Conservation (phyloP, 2,329 filamentous ascomycete species). For the Aureobasidium leucospermi region DNA sequence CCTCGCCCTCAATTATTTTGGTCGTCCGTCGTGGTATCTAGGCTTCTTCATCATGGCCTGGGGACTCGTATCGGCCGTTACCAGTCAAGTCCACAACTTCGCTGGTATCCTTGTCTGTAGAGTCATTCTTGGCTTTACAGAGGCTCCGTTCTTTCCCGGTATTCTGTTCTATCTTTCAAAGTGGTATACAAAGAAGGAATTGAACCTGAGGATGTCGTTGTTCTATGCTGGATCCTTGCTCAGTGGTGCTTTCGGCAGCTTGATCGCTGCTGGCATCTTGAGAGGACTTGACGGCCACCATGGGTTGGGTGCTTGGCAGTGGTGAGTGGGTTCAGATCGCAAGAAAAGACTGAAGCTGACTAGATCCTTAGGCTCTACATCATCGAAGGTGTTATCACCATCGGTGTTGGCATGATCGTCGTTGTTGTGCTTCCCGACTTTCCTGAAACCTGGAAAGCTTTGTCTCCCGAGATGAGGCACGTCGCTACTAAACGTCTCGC, state of each 20-base stretch:
- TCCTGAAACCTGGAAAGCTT: constrained; percentile 37
- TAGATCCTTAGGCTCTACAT: constrained; percentile 46
- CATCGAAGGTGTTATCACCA: constrained; percentile 60
- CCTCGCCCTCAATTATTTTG: constrained; percentile 39
- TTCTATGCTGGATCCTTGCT: constrained; percentile 63
- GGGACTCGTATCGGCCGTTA: constrained; percentile 39
- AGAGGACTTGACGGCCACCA: constrained; percentile 53
- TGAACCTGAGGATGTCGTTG: constrained; percentile 57
- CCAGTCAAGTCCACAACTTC: constrained; percentile 36
- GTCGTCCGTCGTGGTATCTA: constrained; percentile 28
- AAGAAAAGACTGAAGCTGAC: background rate
- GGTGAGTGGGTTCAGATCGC: constrained; percentile 19
- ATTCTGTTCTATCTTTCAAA: constrained; percentile 52
- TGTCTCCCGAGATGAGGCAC: constrained; percentile 37
- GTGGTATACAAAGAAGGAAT: constrained; percentile 65
- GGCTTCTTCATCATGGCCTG: constrained; percentile 38
- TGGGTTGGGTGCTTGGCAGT: constrained; percentile 53
- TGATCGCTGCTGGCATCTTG: constrained; percentile 55
- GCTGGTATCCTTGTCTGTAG: constrained; percentile 38
- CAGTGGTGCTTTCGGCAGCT: constrained; percentile 63
- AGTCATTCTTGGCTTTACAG: constrained; percentile 38
- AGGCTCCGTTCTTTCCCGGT: constrained; percentile 26
- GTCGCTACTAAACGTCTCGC: constrained; percentile 44
- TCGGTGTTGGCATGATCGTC: constrained; percentile 33
- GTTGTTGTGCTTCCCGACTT: constrained; percentile 27